A percentile compares a stretch with the other conserved stretches of the same genome.
phyloP scores from a whole-genome alignment of 1,139 yeast species.

The Hyphopichia buzzinii region DNA sequence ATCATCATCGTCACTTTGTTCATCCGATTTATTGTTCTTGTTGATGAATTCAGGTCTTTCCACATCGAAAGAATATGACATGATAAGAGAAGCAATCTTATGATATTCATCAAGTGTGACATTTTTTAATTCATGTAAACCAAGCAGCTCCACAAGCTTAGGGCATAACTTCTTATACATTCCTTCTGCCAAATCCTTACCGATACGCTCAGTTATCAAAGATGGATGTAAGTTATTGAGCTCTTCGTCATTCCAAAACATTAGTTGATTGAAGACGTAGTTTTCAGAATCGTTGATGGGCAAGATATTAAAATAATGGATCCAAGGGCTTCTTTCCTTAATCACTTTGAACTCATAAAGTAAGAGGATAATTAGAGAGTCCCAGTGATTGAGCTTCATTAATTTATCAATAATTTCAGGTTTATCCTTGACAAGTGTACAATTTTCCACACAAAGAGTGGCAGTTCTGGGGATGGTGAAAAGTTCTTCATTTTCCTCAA shows the following conservation, averaged over 20 bases:
- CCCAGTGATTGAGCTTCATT: constrained; percentile 65
- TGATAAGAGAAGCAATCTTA: constrained; percentile 58
- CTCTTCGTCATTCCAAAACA: constrained; percentile 71
- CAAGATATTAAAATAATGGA: constrained; percentile 64
- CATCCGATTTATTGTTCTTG: constrained; percentile 13
- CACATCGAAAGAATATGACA: constrained; percentile 46
- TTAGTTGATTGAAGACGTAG: constrained; percentile 59
- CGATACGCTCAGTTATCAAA: constrained; percentile 64
- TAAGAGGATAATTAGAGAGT: constrained; percentile 65
- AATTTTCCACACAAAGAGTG: constrained; percentile 58
- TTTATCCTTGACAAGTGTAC: constrained; percentile 38
- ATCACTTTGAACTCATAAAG: constrained; percentile 52
- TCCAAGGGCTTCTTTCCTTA: constrained; percentile 56
- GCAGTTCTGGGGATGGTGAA: constrained; percentile 66
- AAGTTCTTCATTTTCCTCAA: constrained; percentile 55
- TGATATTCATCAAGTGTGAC: constrained; percentile 60
- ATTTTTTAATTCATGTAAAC: constrained; percentile 20
- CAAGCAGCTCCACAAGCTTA: constrained; percentile 15
- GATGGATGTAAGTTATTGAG: constrained; percentile 63
- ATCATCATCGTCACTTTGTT: constrained; percentile 16
- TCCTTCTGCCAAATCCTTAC: constrained; percentile 61
- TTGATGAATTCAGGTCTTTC: constrained; percentile 15
- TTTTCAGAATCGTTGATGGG: constrained; percentile 44
- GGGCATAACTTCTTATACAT: constrained; percentile 46
- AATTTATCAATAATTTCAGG: constrained; percentile 34